Evolutionary conservation across 495 filamentous ascomycete species (phyloP), one percentile per base, ranked within the genome.

Genomic region (Aspergillus diversus): DNA sequence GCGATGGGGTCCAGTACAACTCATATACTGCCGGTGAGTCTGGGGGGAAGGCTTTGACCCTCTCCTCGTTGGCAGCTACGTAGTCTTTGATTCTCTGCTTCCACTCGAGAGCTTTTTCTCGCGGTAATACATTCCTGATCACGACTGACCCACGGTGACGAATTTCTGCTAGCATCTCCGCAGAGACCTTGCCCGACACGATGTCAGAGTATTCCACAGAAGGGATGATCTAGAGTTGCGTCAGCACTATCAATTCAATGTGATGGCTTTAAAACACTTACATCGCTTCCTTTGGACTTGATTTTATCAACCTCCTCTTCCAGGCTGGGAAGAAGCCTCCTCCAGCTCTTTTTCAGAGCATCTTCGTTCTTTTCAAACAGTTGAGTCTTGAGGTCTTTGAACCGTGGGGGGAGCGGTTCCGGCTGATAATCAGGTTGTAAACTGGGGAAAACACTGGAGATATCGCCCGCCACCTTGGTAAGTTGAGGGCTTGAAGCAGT

Each of bases 1-100:
- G 92, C 5, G 88, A 77, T 7, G 86, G 83, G 1, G 90, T 90
- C 93, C 93, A 97, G 77, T 97, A 97, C 4, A 97, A 79, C 70
- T 97, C 93, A 68, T 88, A 93, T 5, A 97, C 92, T 55, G 92
- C 87, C 0, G 92, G 92, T 12, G 82, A 83, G 17, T 85, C 80
- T 1, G 80, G 58, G 0, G 86, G 86, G 66, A 88, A 85, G 9
- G 85, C 77, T 46, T 77, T 81, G 7, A 79, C 75, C 33, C 65
- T 69, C 33, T 74, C 75, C 46, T 74, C 56, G 65, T 91, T 92
- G 32, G 81, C 76, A 31, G 75, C 72, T 7, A 88, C 80, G 61
- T 92, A 91, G 55, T 86, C 83, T 60, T 86, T 82, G 59, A 76
- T 75, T 47, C 74, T 72, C 42, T 76, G 65, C 66, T 81, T 80